Percentiles rank a stretch among this genome's conserved stretches.
Evolutionary conservation across 192 early-diverging fungal species (phyloP).

Genomic region (Podila minutissima): DNA sequence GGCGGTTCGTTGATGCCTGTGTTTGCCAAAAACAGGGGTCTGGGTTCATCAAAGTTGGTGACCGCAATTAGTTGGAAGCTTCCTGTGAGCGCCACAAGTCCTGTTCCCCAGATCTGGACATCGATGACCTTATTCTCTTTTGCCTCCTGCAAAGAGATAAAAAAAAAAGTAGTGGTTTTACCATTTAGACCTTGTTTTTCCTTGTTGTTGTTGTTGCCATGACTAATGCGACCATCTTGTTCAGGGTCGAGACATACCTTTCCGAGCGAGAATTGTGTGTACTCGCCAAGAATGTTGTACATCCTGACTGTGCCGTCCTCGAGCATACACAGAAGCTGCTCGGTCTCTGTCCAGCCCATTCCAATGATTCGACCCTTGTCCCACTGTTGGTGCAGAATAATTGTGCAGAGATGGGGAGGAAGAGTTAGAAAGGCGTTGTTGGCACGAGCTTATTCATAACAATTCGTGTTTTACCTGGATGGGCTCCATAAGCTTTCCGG

Average conservation of each 20-base stretch:
- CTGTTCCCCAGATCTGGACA: constrained; percentile 90
- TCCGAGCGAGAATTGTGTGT: constrained; percentile 82
- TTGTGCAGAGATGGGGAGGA: not conserved
- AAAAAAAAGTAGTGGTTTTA: not conserved
- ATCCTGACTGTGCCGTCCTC: constrained; percentile 86
- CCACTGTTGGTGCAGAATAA: constrained; percentile 63
- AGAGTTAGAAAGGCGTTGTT: not conserved
- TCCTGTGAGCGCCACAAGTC: constrained; percentile 91
- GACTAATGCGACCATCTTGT: not conserved
- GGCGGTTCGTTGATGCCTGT: constrained; percentile 71
- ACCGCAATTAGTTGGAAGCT: constrained; percentile 85
- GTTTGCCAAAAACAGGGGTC: constrained; percentile 81
- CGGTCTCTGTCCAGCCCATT: constrained; percentile 91
- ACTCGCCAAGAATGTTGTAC: constrained; percentile 85
- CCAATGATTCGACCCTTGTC: constrained; percentile 90
- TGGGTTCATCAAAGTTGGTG: constrained; percentile 86
- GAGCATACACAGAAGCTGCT: constrained; percentile 88
- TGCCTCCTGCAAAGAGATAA: constrained; percentile 66
- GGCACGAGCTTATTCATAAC: not conserved
- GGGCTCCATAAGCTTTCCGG: constrained; percentile 85
- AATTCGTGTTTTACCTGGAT: constrained; percentile 69
- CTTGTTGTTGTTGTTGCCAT: no score
- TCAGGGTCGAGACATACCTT: constrained; percentile 56
- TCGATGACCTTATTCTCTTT: constrained; percentile 84
- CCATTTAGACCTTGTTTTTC: no score